Percentiles rank a stretch among this genome's conserved stretches.
Evolutionary conservation across 1,139 yeast species (phyloP).

Genomic region (Spencermartinsiella ligniputridi): DNA sequence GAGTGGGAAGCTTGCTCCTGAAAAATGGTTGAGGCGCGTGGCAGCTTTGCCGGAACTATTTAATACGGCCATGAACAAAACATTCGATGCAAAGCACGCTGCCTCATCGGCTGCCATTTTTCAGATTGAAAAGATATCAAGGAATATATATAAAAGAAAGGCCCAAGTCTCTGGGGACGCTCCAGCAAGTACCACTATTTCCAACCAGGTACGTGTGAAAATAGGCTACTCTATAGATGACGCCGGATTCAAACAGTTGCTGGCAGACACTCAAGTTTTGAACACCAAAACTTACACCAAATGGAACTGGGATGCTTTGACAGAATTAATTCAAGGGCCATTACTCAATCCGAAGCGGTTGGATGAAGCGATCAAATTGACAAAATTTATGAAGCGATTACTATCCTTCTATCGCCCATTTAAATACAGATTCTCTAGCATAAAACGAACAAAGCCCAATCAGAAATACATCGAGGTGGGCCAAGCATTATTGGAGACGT

Average conservation of each 20-base stretch:
- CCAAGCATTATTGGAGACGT: conserved; percentile 60
- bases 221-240: conserved; percentile 63
- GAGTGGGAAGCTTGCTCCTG: conserved; percentile 52
- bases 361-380: conserved; percentile 72
- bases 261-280: conserved; percentile 65
- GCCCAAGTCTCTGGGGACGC: conserved; percentile 13
- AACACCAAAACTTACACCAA: conserved; percentile 72
- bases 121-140: conserved; percentile 45
- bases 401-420: conserved; percentile 89
- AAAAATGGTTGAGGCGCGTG: conserved; percentile 26
- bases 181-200: conserved; percentile 35
- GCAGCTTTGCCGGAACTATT: conserved; percentile 33
- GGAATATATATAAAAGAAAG: conserved; percentile 36
- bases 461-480: conserved; percentile 65
- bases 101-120: conserved; percentile 34
- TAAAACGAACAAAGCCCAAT: conserved; percentile 48
- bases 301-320: conserved; percentile 84
- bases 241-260: conserved; percentile 57
- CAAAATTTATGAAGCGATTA: conserved; percentile 80
- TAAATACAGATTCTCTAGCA: conserved; percentile 74
- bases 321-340: conserved; percentile 75
- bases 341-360: conserved; percentile 63
- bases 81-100: conserved; percentile 13
- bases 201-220: conserved; percentile 39
- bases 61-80: conserved; percentile 27